phyloP scores from a whole-genome alignment of 2,329 filamentous ascomycete genomes.

The Mycosphaerella arachidis region DNA sequence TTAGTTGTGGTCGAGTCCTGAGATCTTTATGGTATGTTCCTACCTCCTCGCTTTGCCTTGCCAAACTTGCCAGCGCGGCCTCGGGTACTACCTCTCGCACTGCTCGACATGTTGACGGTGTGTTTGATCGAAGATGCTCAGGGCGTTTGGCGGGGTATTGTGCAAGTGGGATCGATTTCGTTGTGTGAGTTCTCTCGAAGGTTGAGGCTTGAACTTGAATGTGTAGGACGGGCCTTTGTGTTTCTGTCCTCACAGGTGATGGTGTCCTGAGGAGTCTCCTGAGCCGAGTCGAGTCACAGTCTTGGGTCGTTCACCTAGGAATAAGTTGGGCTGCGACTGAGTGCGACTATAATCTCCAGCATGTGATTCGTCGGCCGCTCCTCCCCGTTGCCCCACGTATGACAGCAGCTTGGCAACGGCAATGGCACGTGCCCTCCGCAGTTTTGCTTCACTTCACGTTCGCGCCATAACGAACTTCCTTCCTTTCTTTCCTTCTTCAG shows the following conservation, averaged over 20 bases:
- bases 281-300: constrained; percentile 3
- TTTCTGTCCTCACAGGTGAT: neutral
- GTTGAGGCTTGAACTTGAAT: neutral
- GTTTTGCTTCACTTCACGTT: constrained; percentile 44
- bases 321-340: neutral
- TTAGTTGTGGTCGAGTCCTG: constrained; percentile 14
- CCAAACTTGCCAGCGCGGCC: constrained; percentile 90
- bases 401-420: neutral
- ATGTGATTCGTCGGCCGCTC: constrained; percentile 1
- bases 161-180: neutral
- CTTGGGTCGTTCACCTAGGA: neutral
- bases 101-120: constrained; percentile 47
- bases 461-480: constrained; percentile 20
- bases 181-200: neutral
- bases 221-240: neutral
- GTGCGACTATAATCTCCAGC: neutral
- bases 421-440: constrained; percentile 8
- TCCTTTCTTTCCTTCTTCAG: constrained; percentile 33
- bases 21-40: constrained; percentile 32
- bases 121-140: constrained; percentile 13
- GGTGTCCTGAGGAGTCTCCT: neutral
- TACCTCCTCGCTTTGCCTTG: constrained; percentile 90
- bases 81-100: constrained; percentile 40
- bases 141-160: neutral
- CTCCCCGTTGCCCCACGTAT: constrained; percentile 4